Evolutionary conservation across 768 basidiomycete species (phyloP).

Genomic region (Boletus huronensis): DNA sequence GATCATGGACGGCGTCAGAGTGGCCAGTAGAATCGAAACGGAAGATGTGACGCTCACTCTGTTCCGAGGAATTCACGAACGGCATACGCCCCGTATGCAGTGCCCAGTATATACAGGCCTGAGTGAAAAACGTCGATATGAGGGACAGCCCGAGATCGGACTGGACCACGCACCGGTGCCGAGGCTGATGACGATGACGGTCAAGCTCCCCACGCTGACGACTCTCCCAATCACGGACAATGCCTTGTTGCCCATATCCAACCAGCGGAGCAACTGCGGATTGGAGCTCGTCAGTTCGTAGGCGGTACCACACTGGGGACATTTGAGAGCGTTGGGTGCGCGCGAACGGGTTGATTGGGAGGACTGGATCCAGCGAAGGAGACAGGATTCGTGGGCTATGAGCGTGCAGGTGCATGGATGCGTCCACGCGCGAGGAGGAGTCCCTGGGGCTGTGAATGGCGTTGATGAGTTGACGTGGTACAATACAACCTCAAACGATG

Average conservation of each 20-base stretch:
- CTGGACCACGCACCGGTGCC: constrained; percentile 51
- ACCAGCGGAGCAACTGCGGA: constrained; percentile 46
- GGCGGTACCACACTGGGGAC: constrained; percentile 67
- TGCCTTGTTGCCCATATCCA: constrained; percentile 49
- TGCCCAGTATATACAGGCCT: constrained; percentile 50
- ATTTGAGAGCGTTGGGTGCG: constrained; percentile 63
- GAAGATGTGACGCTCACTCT: constrained; percentile 42
- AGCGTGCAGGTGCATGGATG: constrained; percentile 82
- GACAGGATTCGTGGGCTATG: constrained; percentile 75
- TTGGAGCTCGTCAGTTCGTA: constrained; percentile 70
- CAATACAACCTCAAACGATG: neutral
- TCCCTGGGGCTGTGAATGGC: constrained; percentile 36
- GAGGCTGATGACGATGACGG: constrained; percentile 50
- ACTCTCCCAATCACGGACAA: constrained; percentile 51
- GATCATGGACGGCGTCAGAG: neutral
- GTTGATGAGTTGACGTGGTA: neutral
- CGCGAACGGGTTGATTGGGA: constrained; percentile 58
- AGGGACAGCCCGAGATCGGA: neutral
- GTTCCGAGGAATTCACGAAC: constrained; percentile 64
- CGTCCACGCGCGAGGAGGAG: constrained; percentile 60
- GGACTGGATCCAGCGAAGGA: constrained; percentile 75
- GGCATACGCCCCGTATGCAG: constrained; percentile 72
- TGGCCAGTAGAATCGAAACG: too few species aligned
- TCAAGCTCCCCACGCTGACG: constrained; percentile 48
- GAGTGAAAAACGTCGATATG: constrained; percentile 5